phyloP scores from a whole-genome alignment of 768 basidiomycete species.

The Rossbeevera mucosa region DNA sequence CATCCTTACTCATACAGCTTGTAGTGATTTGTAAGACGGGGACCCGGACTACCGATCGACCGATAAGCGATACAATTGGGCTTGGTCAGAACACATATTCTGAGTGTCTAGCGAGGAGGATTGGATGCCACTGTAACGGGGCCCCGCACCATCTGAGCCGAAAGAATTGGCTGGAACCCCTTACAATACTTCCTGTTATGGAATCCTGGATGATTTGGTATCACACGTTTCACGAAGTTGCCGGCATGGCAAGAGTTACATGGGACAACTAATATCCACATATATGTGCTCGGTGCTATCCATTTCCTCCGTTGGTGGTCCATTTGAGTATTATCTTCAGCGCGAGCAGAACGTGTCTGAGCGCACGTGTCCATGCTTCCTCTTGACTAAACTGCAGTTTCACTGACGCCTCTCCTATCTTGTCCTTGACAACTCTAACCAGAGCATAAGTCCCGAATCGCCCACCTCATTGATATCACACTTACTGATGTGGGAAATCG shows the following conservation, averaged over 20 bases:
- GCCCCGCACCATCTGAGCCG: background rate
- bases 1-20: constrained; percentile 15
- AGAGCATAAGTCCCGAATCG: background rate
- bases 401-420: constrained; percentile 92
- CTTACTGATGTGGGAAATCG: constrained; percentile 87
- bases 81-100: background rate
- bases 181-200: background rate
- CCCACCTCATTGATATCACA: constrained; percentile 14
- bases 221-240: background rate
- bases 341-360: constrained; percentile 86
- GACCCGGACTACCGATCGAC: background rate
- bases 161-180: background rate
- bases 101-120: background rate
- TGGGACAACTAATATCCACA: background rate
- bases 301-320: constrained; percentile 74
- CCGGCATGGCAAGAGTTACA: background rate
- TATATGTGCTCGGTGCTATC: constrained; percentile 31
- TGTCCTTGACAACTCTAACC: constrained; percentile 81
- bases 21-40: constrained; percentile 19
- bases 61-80: background rate
- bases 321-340: constrained; percentile 86
- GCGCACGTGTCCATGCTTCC: constrained; percentile 91
- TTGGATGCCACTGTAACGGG: background rate
- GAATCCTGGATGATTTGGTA: background rate
- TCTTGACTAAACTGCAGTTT: constrained; percentile 94